Conservation (phyloP, 306 rosid genomes). For the Rubus idaeus region DNA sequence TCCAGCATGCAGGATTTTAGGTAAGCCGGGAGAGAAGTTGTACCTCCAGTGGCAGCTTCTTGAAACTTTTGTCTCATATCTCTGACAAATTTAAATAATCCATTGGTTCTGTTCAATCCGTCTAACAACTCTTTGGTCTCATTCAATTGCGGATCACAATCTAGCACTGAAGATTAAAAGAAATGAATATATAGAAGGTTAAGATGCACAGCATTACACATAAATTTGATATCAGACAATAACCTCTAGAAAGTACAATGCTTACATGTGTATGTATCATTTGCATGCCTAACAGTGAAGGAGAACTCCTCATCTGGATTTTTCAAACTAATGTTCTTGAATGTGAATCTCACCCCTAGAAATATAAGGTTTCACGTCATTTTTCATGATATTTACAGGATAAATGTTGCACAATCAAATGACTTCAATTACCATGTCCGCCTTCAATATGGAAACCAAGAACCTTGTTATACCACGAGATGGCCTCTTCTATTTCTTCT, state of each 20-base stretch:
- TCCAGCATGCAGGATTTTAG: constrained; percentile 21
- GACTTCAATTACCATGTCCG: constrained; percentile 64
- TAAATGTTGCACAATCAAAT: constrained; percentile 14
- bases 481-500: constrained; percentile 59
- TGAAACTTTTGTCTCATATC: constrained; percentile 77
- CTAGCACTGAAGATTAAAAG: constrained; percentile 53
- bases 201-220: constrained; percentile 10
- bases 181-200: constrained; percentile 1
- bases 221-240: constrained; percentile 22
- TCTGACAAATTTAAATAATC: constrained; percentile 77
- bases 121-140: constrained; percentile 55
- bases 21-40: background rate
- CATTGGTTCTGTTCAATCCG: constrained; percentile 79
- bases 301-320: constrained; percentile 60
- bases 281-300: constrained; percentile 64
- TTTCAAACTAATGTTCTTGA: constrained; percentile 54
- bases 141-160: constrained; percentile 62
- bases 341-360: constrained; percentile 76
- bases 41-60: constrained; percentile 67
- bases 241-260: constrained; percentile 14
- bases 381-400: constrained; percentile 10
- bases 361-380: constrained; percentile 20
- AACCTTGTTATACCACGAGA: constrained; percentile 78
- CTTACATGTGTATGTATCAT: constrained; percentile 71
- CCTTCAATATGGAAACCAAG: constrained; percentile 84